phyloP scores from a whole-genome alignment of 352 stramenopile species.

The Blastocystis sp. region DNA sequence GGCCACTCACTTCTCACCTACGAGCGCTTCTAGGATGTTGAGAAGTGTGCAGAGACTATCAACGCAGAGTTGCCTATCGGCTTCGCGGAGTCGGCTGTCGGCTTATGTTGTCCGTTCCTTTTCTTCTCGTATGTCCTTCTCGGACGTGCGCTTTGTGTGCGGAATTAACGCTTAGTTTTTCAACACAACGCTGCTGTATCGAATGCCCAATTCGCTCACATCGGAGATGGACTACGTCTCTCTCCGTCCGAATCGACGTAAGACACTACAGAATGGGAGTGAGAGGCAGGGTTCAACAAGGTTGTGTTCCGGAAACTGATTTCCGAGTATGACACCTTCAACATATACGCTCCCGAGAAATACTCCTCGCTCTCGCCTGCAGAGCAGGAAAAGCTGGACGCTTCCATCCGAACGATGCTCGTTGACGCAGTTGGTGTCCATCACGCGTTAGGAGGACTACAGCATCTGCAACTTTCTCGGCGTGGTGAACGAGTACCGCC shows the following conservation, averaged over 20 bases:
- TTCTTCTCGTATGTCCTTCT: conserved; percentile 25
- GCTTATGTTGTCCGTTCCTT: not conserved
- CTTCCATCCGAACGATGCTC: conserved; percentile 8
- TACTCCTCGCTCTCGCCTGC: not conserved
- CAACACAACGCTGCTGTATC: conserved; percentile 29
- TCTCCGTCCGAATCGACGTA: conserved; percentile 24
- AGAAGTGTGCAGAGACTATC: conserved; percentile 7
- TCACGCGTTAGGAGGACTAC: conserved; percentile 37
- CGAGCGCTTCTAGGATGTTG: not conserved
- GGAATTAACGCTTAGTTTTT: not conserved
- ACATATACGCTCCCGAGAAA: not conserved
- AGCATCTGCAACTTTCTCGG: conserved; percentile 14
- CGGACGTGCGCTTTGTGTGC: not conserved
- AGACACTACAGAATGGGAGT: not conserved
- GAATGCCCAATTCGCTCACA: conserved; percentile 35
- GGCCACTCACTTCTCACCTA: not conserved
- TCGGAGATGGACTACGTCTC: conserved; percentile 40
- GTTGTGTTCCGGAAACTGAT: conserved; percentile 21
- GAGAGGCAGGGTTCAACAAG: not conserved
- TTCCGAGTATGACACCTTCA: conserved; percentile 34
- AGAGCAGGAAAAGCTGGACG: conserved; percentile 26
- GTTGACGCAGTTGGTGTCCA: not conserved
- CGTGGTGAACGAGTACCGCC: conserved; percentile 14
- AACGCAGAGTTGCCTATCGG: not conserved
- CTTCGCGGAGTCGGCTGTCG: not conserved